Conservation (phyloP, 1,284 basidiomycete genomes). For the Boletus austroedulis region DNA sequence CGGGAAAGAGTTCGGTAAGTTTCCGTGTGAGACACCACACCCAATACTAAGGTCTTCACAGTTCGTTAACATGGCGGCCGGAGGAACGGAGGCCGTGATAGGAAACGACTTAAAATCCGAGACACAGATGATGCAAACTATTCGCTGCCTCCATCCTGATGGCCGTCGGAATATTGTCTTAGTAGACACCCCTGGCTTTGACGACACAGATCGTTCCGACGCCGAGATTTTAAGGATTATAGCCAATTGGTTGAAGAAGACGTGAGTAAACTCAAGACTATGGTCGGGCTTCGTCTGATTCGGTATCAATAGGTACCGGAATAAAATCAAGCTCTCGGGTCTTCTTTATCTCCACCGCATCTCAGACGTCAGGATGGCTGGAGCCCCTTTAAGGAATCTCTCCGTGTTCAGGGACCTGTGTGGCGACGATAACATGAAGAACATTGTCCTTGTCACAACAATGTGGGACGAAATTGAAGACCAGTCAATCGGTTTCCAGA, state of each 20-base stretch:
- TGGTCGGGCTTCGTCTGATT: no score
- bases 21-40: neutral
- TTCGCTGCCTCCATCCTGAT: neutral
- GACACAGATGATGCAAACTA: conserved; percentile 11
- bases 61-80: conserved; percentile 24
- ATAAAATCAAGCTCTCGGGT: neutral
- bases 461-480: conserved; percentile 31
- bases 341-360: conserved; percentile 33
- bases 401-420: conserved; percentile 28
- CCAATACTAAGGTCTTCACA: neutral
- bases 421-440: conserved; percentile 20
- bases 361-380: conserved; percentile 46
- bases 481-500: conserved; percentile 14
- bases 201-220: conserved; percentile 20
- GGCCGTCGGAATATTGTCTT: conserved; percentile 6
- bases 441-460: conserved; percentile 30
- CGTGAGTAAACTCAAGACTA: no score
- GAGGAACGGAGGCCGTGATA: neutral
- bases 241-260: neutral
- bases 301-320: no score
- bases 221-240: conserved; percentile 19
- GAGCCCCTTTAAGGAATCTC: conserved; percentile 28
- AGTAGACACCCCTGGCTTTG: conserved; percentile 29
- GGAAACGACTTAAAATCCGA: conserved; percentile 1
- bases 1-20: conserved; percentile 41